Evolutionary conservation across 768 basidiomycete genomes (phyloP).

Genomic region (Termitomyces sp.): DNA sequence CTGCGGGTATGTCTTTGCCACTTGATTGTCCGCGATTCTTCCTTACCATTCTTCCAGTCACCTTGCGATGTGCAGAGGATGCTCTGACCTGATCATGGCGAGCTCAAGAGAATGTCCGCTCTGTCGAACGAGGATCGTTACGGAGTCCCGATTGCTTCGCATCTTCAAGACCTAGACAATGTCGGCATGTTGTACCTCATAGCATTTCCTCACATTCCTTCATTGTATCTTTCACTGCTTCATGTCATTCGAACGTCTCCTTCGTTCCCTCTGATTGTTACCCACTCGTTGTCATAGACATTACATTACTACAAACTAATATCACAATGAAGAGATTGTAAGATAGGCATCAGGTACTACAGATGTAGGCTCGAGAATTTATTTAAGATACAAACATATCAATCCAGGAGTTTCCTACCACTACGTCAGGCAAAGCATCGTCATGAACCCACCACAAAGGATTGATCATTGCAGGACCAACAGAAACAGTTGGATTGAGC

Average conservation of each 20-base stretch:
- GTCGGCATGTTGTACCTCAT: not conserved
- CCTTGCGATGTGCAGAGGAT: slow-evolving; percentile 72
- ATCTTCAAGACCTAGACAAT: slow-evolving; percentile 56
- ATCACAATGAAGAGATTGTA: not conserved
- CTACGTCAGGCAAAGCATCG: no score
- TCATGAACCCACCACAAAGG: no score
- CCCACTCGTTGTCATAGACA: not conserved
- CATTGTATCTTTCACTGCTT: not conserved
- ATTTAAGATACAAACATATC: not conserved
- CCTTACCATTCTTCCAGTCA: slow-evolving; percentile 47
- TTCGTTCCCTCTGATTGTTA: not conserved
- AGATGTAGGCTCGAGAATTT: no score
- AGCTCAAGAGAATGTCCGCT: slow-evolving; percentile 87
- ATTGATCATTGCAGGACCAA: no score
- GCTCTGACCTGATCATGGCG: slow-evolving; percentile 77
- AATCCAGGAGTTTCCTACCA: no score
- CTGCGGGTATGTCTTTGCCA: slow-evolving; percentile 68
- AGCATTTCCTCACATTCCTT: not conserved
- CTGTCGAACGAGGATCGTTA: slow-evolving; percentile 86
- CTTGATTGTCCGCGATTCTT: not conserved
- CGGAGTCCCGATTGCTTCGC: slow-evolving; percentile 74
- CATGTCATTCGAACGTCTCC: not conserved
- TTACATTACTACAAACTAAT: not conserved
- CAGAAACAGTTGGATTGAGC: no score
- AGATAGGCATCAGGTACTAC: not conserved